These are phyloP conservation scores for Condylostoma magnum DNA, from an alignment of 169 alveolate genomes.

Conservation along the genomic window DNA sequence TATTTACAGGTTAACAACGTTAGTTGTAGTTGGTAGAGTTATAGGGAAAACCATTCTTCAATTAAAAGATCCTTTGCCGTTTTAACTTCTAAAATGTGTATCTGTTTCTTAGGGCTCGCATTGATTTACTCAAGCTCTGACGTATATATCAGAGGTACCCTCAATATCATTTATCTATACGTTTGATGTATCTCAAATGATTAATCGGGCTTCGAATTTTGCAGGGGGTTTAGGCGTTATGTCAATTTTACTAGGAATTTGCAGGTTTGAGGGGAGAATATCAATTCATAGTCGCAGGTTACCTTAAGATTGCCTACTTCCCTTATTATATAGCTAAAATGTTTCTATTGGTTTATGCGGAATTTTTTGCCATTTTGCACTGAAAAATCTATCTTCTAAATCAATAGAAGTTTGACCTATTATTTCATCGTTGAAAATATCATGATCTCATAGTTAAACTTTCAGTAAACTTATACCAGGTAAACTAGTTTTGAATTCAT, in stretches of 20 bases:
- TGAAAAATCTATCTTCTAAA: conserved; percentile 78
- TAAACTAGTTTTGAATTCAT: conserved; percentile 54
- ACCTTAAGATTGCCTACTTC: conserved; percentile 60
- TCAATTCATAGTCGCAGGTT: conserved; percentile 67
- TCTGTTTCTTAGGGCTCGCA: conserved; percentile 65
- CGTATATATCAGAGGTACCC: conserved; percentile 74
- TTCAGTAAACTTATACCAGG: conserved; percentile 71
- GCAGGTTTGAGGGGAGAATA: conserved; percentile 43
- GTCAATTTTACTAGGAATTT: conserved; percentile 39
- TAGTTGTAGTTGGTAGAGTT: conserved; percentile 36
- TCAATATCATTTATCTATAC: conserved; percentile 62
- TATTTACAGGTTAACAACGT: conserved; percentile 34
- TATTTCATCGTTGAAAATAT: conserved; percentile 65
- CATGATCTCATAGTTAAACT: conserved; percentile 62
- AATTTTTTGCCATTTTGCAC: conserved; percentile 65
- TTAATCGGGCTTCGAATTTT: conserved; percentile 62
- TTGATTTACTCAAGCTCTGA: conserved; percentile 60
- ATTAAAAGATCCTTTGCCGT: conserved; percentile 56
- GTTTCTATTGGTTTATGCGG: conserved; percentile 74
- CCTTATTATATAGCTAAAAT: conserved; percentile 52
- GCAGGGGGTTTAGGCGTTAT: conserved; percentile 60
- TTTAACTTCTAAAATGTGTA: conserved; percentile 69
- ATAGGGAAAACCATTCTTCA: conserved; percentile 57
- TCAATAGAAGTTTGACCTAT: conserved; percentile 71
- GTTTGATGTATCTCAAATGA: conserved; percentile 72